Evolutionary conservation across 78 protist species (phyloP), one percentile per base, ranked within the genome.

Genomic region (Monocercomonoides exilis): DNA sequence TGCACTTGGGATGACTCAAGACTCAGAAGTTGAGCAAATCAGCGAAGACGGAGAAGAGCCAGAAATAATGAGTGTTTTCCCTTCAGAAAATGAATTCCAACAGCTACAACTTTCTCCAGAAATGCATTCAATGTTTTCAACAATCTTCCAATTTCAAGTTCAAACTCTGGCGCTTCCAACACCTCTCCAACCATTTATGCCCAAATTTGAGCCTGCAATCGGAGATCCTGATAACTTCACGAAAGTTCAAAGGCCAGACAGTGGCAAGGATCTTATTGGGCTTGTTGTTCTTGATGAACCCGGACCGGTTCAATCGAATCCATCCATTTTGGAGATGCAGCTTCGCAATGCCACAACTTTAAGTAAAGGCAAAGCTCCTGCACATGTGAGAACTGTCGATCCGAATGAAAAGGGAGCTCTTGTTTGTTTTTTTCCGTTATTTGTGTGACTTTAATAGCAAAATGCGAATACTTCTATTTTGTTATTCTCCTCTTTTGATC

Each of bases 251-350:
- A 11, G 70, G 11, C 70, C 70, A 54, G 70, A 54, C 70, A 21
- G 70, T 54, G 70, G 11, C 21, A 21, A 21, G 6, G 82, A 79
- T 32, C 82, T 21, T 6, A 33, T 79, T 6, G 82, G 82, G 42
- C 82, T 79, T 21, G 6, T 79, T 21, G 82, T 79, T 6, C 82
- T 79, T 32, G 82, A 79, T 21, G 82, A 79, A 41, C 82, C 82
- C 5, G 82, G 43, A 5, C 82, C 82, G 45, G 82, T 38, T 4
- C 82, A 79, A 41, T 32, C 42, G 45, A 79, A 79, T 21, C 82
- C 82, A 32, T 33, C 82, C 11, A 21, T 79, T 33, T 41, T 79
- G 42, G 82, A 79, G 43, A 79, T 79, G 82, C 6, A 6, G 82
- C 82, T 79, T 6, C 82, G 82, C 45, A 79, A 79, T 21, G 6